Evolutionary conservation across 164 flowering plant species (phyloP).

Genomic region (Saururus chinensis): DNA sequence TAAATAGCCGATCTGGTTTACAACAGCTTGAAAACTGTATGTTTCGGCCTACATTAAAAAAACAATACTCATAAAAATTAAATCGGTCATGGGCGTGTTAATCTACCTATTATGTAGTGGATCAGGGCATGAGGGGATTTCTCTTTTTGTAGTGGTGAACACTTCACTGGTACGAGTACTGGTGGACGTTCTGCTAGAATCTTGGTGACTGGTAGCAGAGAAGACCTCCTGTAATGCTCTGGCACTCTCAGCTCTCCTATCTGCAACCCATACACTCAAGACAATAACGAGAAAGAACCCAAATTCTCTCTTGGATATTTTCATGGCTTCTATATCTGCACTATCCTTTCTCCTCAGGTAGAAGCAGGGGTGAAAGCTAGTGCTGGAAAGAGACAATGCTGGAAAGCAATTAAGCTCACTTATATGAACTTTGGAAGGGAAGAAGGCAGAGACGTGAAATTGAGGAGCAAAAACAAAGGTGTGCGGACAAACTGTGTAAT

Average conservation of each 20-base stretch:
- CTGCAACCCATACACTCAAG: slow-evolving; percentile 6
- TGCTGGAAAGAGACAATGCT: neutral
- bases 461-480: slow-evolving; percentile 9
- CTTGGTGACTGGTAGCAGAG: neutral
- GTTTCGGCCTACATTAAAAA: neutral
- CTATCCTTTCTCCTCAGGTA: neutral
- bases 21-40: too few species aligned
- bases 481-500: neutral
- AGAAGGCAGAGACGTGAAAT: slow-evolving; percentile 13
- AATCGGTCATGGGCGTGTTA: neutral
- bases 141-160: slow-evolving; percentile 10
- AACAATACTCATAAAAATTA: neutral
- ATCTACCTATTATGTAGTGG: slow-evolving; percentile 20
- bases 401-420: neutral
- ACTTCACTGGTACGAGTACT: slow-evolving; percentile 1
- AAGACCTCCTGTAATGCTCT: slow-evolving; percentile 10
- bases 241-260: slow-evolving; percentile 7
- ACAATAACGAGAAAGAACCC: slow-evolving; percentile 12
- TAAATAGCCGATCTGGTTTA: too few species aligned
- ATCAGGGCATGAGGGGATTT: slow-evolving; percentile 22
- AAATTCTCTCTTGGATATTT: slow-evolving; percentile 7
- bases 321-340: slow-evolving; percentile 1
- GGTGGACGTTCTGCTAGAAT: slow-evolving; percentile 2
- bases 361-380: neutral
- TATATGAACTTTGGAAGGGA: neutral